Evolutionary conservation across 2,329 filamentous ascomycete genomes (phyloP), one percentile per base, ranked within the genome.

Genomic region (Ophiostoma sp.): DNA sequence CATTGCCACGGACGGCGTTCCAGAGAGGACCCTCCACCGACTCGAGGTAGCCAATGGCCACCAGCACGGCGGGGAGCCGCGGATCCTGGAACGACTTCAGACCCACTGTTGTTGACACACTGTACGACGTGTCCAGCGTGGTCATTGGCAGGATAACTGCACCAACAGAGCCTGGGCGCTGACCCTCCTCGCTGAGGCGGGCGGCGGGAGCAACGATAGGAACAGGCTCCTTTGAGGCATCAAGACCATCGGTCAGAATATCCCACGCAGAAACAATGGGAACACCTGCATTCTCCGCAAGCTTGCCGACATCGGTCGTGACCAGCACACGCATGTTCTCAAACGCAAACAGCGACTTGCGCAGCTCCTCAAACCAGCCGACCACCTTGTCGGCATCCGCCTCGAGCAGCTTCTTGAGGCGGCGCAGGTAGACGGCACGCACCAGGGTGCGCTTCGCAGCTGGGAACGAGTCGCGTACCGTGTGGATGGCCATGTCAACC

Each of bases 21-120:
- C 95, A 98, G 44, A 99, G 86, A 0, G 95, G 95, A 0, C 95
- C 95, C 78, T 99, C 95, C 18, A 96, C 90, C 0, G 93, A 89
- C 75, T 97, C 93, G 70, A 99, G 89, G 76, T 97, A 98, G 27
- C 93, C 88, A 65, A 93, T 87, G 0, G 94, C 93, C 7, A 99
- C 93, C 77, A 96, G 86, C 66, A 97, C 84, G 2, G 93, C 89
- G 0, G 95, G 93, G 1, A 98, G 82, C 16, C 87, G 84, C 0
- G 93, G 89, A 74, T 97, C 89, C 4, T 85, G 83, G 75, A 90
- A 93, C 0, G 89, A 91, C 38, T 86, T 84, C 16, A 94, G 85
- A 5, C 94, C 94, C 58, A 85, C 85, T 2, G 89, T 84, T 11
- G 90, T 90, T 73, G 91, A 87, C 70, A 93, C 86, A 38, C 89